These are phyloP conservation scores for Amaranthus cruentus DNA, from an alignment of 148 eudicot genomes.

Conservation along the genomic window DNA sequence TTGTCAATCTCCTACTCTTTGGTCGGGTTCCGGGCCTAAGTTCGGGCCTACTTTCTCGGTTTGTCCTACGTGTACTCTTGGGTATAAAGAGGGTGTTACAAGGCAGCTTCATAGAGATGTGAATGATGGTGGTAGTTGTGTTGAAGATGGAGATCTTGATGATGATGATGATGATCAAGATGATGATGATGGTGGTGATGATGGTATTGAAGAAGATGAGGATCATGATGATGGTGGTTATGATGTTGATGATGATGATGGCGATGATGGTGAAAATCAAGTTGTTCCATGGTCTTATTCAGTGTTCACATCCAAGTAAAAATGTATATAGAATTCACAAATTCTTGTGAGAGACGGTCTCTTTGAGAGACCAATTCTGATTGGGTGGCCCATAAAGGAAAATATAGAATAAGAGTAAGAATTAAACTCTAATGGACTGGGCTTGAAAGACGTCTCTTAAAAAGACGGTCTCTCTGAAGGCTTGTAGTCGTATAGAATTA, in stretches of 20 bases:
- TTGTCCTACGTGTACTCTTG: slow-evolving; percentile 21
- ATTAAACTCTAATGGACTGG: too few species aligned
- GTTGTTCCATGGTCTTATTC: slow-evolving; percentile 32
- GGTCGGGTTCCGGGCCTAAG: slow-evolving; percentile 25
- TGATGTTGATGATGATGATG: neutral
- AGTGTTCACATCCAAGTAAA: slow-evolving; percentile 21
- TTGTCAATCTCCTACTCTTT: slow-evolving; percentile 22
- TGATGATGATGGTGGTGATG: slow-evolving; percentile 7
- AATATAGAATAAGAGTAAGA: too few species aligned
- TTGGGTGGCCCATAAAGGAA: too few species aligned
- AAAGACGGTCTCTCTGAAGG: too few species aligned
- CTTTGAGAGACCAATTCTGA: too few species aligned
- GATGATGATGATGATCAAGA: neutral
- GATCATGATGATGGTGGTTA: neutral
- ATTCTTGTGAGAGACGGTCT: too few species aligned
- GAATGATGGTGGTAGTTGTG: neutral
- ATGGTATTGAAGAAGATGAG: neutral
- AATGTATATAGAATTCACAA: neutral
- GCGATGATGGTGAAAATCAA: slow-evolving; percentile 33
- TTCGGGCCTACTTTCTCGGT: slow-evolving; percentile 22
- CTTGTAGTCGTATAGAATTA: too few species aligned
- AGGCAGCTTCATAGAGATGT: neutral
- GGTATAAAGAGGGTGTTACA: neutral
- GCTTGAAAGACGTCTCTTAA: too few species aligned
- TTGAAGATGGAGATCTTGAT: neutral